These are phyloP conservation scores for Tylopilus subfusipes DNA, from an alignment of 768 basidiomycete genomes.

Conservation along the genomic window DNA sequence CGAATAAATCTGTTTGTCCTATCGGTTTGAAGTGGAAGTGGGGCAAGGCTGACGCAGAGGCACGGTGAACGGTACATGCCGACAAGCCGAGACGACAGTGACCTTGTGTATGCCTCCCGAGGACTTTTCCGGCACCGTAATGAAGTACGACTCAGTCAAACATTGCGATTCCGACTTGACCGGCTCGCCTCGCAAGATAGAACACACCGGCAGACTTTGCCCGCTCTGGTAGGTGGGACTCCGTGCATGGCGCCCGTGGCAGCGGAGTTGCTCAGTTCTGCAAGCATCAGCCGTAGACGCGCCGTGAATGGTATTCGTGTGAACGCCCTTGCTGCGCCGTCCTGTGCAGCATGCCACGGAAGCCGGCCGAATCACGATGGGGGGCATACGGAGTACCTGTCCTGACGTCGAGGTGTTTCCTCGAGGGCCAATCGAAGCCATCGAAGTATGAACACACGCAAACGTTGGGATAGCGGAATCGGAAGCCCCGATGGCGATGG, in stretches of 20 bases:
- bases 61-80: constrained; percentile 5
- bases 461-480: constrained; percentile 24
- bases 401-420: constrained; percentile 6
- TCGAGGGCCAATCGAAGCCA: constrained; percentile 24
- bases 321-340: constrained; percentile 7
- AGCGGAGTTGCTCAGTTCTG: constrained; percentile 5
- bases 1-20: constrained; percentile 16
- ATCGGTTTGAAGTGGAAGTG: not conserved
- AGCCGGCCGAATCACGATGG: constrained; percentile 5
- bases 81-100: constrained; percentile 7
- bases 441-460: constrained; percentile 3
- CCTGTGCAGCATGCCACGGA: constrained; percentile 12
- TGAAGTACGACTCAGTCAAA: constrained; percentile 1
- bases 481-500: constrained; percentile 29
- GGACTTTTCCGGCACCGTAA: constrained; percentile 9
- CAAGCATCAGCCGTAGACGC: not conserved
- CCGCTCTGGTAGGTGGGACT: not conserved
- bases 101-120: not conserved
- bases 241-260: not conserved
- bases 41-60: not conserved
- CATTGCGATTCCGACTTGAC: constrained; percentile 7
- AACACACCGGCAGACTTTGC: not conserved
- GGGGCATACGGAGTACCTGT: constrained; percentile 9
- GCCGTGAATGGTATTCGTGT: constrained; percentile 6
- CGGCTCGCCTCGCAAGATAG: constrained; percentile 1